Conservation (phyloP, 148 eudicot genomes). For the Chenopodium formosanum region DNA sequence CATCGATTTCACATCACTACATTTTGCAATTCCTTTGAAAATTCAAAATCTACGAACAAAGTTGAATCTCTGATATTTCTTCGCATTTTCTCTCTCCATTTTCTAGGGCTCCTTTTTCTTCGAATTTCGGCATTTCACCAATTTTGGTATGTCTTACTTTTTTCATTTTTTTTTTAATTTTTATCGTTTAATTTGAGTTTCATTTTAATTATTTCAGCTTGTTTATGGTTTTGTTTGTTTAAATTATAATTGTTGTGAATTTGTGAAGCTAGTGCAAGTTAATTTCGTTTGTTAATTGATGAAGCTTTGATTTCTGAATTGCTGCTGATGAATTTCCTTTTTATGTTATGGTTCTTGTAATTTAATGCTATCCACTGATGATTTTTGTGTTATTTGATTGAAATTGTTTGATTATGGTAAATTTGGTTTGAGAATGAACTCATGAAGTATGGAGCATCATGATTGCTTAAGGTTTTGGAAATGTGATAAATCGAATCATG, state of each 20-base stretch:
- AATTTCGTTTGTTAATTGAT: no score
- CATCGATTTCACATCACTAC: neutral
- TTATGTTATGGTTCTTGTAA: neutral
- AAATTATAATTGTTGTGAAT: no score
- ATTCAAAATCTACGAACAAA: neutral
- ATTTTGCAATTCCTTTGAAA: neutral
- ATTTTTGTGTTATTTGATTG: neutral
- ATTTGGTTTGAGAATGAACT: neutral
- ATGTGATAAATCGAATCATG: neutral
- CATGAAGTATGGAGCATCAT: neutral
- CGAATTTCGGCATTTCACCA: neutral
- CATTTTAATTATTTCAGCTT: no score
- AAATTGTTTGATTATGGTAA: neutral
- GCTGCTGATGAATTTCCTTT: neutral
- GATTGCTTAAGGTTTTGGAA: neutral
- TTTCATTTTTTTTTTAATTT: no score
- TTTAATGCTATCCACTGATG: neutral
- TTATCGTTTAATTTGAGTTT: neutral
- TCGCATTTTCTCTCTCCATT: neutral
- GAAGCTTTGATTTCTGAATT: neutral
- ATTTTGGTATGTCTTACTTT: neutral
- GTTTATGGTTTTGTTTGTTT: neutral
- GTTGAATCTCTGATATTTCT: neutral
- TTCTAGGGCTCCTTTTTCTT: conserved; percentile 5
- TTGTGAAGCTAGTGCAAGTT: no score